These are phyloP conservation scores for Pseudoperonospora humuli DNA, from an alignment of 352 stramenopile genomes.

Conservation along the genomic window DNA sequence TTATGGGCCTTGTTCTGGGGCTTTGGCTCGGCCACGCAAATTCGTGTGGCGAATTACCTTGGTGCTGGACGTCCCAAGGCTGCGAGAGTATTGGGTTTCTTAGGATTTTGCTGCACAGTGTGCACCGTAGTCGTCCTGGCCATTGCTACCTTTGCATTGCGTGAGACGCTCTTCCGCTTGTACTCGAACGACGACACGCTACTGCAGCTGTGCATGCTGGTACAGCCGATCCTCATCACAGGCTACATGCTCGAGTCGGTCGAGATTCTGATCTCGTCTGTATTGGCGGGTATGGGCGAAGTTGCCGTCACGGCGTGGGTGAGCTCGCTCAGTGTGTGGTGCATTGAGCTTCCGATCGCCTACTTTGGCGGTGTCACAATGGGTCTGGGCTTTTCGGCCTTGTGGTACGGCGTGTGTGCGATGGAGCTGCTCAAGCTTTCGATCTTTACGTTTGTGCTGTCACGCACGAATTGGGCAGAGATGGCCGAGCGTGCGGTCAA, in stretches of 20 bases:
- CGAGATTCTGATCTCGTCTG: conserved; percentile 38
- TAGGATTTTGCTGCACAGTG: conserved; percentile 58
- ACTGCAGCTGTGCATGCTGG: conserved; percentile 42
- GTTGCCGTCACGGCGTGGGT: conserved; percentile 43
- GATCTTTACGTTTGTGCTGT: conserved; percentile 33
- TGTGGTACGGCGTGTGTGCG: conserved; percentile 42
- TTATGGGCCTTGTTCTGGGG: conserved; percentile 76
- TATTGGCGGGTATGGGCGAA: conserved; percentile 50
- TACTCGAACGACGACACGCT: conserved; percentile 50
- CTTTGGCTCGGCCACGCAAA: conserved; percentile 70
- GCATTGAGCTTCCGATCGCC: conserved; percentile 42
- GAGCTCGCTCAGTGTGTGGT: conserved; percentile 50
- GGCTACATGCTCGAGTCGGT: conserved; percentile 53
- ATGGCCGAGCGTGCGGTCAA: conserved; percentile 33
- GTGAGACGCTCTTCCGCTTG: conserved; percentile 44
- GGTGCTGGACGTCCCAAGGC: conserved; percentile 57
- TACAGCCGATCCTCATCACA: conserved; percentile 49
- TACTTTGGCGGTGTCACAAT: conserved; percentile 45
- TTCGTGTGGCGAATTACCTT: conserved; percentile 69
- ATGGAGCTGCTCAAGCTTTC: conserved; percentile 43
- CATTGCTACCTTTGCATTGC: conserved; percentile 33
- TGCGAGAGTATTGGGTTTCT: conserved; percentile 40
- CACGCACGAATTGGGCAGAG: conserved; percentile 30
- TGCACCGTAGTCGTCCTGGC: conserved; percentile 41
- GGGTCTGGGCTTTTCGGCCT: conserved; percentile 34